Evolutionary conservation across 495 filamentous ascomycete genomes (phyloP).

Genomic region (Aspergillus incahuasiensis): DNA sequence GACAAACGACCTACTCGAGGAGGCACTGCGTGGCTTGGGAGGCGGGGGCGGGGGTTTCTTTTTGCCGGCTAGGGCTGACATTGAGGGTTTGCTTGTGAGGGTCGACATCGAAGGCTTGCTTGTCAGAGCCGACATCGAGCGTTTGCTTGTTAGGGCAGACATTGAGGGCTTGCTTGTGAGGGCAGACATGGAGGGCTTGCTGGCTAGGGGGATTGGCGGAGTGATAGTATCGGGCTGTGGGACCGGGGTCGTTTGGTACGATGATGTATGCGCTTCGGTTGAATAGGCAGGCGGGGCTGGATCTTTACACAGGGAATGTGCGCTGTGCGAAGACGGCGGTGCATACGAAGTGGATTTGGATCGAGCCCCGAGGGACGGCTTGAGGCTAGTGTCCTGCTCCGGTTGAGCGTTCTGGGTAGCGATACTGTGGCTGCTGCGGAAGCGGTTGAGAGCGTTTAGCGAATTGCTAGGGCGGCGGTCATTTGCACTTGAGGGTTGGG

Average conservation of each 20-base stretch:
- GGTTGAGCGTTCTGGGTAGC: slow-evolving; percentile 10
- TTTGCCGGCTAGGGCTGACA: slow-evolving; percentile 26
- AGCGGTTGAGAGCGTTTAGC: slow-evolving; percentile 10
- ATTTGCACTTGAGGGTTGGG: slow-evolving; percentile 44
- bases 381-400: slow-evolving; percentile 11
- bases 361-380: slow-evolving; percentile 17
- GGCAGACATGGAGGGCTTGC: neutral
- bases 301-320: neutral
- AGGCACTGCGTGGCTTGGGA: slow-evolving; percentile 40
- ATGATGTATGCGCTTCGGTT: neutral
- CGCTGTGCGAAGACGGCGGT: slow-evolving; percentile 4
- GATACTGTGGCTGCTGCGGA: slow-evolving; percentile 22
- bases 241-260: neutral
- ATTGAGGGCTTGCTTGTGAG: slow-evolving; percentile 25
- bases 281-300: neutral
- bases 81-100: slow-evolving; percentile 7
- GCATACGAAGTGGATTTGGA: slow-evolving; percentile 15
- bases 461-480: slow-evolving; percentile 32
- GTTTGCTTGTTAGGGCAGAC: slow-evolving; percentile 26
- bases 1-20: slow-evolving; percentile 50
- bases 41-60: slow-evolving; percentile 70
- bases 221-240: slow-evolving; percentile 31
- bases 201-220: slow-evolving; percentile 15
- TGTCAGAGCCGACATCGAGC: too few species aligned
- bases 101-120: neutral